phyloP scores from a whole-genome alignment of 768 basidiomycete genomes.

The Leucocoprinus leucothites region DNA sequence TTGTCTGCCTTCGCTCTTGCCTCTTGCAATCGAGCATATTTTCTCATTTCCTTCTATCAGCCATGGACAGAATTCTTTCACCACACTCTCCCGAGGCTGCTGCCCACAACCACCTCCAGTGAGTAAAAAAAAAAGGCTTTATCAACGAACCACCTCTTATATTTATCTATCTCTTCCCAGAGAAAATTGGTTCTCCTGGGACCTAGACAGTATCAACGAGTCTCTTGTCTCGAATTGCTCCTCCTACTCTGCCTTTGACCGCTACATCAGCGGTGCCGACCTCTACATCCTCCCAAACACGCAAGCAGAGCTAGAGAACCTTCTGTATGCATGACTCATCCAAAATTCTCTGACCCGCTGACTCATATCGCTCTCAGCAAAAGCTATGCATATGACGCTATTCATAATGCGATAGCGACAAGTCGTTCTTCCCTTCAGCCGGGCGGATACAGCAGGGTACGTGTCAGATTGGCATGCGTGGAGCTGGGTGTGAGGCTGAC shows the following conservation, averaged over 20 bases:
- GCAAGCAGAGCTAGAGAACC: slow-evolving; percentile 62
- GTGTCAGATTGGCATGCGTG: slow-evolving; percentile 14
- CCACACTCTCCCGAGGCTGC: slow-evolving; percentile 73
- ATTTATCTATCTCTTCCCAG: slow-evolving; percentile 32
- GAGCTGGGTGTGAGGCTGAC: not conserved
- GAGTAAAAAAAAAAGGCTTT: slow-evolving; percentile 22
- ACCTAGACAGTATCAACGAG: slow-evolving; percentile 69
- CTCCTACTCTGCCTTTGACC: slow-evolving; percentile 76
- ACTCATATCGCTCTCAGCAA: slow-evolving; percentile 38
- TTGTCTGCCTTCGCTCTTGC: slow-evolving; percentile 9
- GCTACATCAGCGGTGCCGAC: slow-evolving; percentile 69
- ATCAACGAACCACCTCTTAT: slow-evolving; percentile 12
- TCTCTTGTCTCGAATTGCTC: slow-evolving; percentile 73
- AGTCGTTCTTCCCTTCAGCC: slow-evolving; percentile 62
- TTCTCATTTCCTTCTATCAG: slow-evolving; percentile 11
- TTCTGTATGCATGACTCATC: slow-evolving; percentile 50
- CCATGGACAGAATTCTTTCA: slow-evolving; percentile 71
- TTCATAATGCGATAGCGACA: slow-evolving; percentile 76
- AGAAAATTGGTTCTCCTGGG: slow-evolving; percentile 68
- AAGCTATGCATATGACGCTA: slow-evolving; percentile 74
- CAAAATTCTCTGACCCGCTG: slow-evolving; percentile 12
- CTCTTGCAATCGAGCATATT: slow-evolving; percentile 6
- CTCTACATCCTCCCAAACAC: slow-evolving; percentile 68
- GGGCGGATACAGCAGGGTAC: slow-evolving; percentile 47
- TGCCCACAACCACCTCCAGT: slow-evolving; percentile 70